These are phyloP conservation scores for Lachnellula willkommii DNA, from an alignment of 2,329 filamentous ascomycete species.

Conservation along the genomic window DNA sequence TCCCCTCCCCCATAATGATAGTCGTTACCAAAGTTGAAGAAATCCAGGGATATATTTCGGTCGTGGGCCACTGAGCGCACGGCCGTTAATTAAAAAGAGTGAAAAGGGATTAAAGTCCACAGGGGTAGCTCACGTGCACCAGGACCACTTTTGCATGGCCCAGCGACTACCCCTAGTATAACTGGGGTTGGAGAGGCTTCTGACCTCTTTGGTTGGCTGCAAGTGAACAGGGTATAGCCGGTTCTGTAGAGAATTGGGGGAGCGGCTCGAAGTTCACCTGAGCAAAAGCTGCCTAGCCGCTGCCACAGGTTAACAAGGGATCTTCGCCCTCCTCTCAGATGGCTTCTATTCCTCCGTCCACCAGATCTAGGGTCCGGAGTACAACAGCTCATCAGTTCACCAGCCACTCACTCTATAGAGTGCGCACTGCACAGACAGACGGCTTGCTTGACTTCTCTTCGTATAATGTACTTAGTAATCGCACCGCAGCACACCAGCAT, in stretches of 20 bases:
- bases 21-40: constrained; percentile 11
- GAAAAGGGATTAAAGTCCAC: background rate
- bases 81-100: constrained; percentile 4
- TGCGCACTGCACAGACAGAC: no score
- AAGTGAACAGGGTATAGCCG: background rate
- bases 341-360: no score
- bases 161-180: background rate
- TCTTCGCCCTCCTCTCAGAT: no score
- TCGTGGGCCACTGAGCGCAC: constrained; percentile 8
- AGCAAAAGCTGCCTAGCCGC: background rate
- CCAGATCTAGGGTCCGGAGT: no score
- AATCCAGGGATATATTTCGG: constrained; percentile 8
- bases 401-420: no score
- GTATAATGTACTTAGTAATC: no score
- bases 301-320: background rate
- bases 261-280: background rate
- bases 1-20: constrained; percentile 3
- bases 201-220: background rate
- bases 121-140: constrained; percentile 9
- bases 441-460: no score
- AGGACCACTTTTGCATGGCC: constrained; percentile 1
- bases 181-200: background rate
- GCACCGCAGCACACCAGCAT: no score
- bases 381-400: no score
- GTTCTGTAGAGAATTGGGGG: background rate